A percentile compares a stretch with the other conserved stretches of the same genome.
phyloP scores from a whole-genome alignment of 2,329 filamentous ascomycete species.

The Aspergillus novofumigatus region DNA sequence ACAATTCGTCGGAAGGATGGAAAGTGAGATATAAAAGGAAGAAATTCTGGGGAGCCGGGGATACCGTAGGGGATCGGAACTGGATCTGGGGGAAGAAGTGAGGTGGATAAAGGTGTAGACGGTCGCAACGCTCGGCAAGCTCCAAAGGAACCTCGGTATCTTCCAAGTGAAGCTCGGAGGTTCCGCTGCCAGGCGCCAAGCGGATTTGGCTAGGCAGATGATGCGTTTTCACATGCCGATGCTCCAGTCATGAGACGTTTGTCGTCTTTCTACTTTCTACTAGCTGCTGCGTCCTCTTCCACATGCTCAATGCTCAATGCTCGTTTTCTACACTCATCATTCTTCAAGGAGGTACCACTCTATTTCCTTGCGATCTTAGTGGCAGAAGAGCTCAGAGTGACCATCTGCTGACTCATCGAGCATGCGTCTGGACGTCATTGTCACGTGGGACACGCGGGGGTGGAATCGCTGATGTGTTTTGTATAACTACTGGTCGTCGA shows the following conservation, averaged over 20 bases:
- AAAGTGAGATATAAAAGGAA: constrained; percentile 14
- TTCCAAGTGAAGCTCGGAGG: constrained; percentile 19
- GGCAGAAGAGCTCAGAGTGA: not conserved
- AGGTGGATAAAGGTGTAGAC: constrained; percentile 4
- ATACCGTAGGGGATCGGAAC: constrained; percentile 14
- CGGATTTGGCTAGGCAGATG: constrained; percentile 25
- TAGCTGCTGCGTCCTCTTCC: not conserved
- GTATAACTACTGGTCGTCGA: not conserved
- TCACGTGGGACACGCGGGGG: not conserved
- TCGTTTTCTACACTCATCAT: not conserved
- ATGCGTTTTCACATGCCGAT: constrained; percentile 32
- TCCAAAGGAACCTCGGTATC: constrained; percentile 31
- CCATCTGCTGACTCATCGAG: not conserved
- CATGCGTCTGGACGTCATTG: not conserved
- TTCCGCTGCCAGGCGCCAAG: constrained; percentile 13
- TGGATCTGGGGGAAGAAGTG: constrained; percentile 13
- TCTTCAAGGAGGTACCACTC: not conserved
- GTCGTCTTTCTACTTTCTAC: not conserved
- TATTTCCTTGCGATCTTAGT: not conserved
- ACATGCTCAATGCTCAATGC: not conserved
- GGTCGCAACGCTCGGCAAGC: constrained; percentile 29
- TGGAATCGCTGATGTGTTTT: not conserved
- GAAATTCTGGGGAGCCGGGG: constrained; percentile 19
- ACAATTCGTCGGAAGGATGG: not conserved
- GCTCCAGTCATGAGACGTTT: not conserved